Evolutionary conservation across 1,284 basidiomycete species (phyloP), one percentile per base, ranked within the genome.

Genomic region (Naganishia cerealis): DNA sequence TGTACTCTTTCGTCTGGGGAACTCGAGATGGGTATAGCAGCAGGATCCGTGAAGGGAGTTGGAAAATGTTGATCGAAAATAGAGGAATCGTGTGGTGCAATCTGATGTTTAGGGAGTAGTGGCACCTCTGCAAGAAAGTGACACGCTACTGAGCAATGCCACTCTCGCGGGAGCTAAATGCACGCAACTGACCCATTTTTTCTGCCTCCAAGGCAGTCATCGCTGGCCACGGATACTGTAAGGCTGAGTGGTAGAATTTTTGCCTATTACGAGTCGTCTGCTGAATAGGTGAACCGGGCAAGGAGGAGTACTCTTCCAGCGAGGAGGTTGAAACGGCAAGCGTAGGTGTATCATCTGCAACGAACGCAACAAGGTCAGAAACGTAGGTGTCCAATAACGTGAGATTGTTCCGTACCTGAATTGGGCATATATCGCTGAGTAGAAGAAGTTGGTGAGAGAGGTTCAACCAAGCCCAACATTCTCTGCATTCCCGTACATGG

Each of bases 251-350:
- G 8, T 50, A 15, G 10, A 4, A 50, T 50, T 24, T n/a, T 50
- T 21, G 9, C 24, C 6, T 24, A 24, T 3, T 13, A 3, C 46
- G 46, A 15, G n/a, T 15, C 12, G n/a, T n/a, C 21, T 21, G 46
- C n/a, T 24, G 5, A 24, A 29, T 21, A 7, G 58, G 43, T 3
- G 46, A 36, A 5, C 16, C 3, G 0, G 29, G 38, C 21, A 26
- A 43, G 18, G 61, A 63, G 15, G 24, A 18, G n/a, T 40, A 38
- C 29, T 54, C 61, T 12, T 42, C 46, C 24, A 24, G 36, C 10
- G 58, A 42, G 2, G 61, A 54, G 50, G 36, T 53, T 1, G 61
- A 54, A 18, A 38, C 50, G 26, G 61, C 61, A 24, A 63, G 61
- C 5, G 50, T 63, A 40, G 61, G 61, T 5, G 61, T 54, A 26